phyloP scores from a whole-genome alignment of 2,329 filamentous ascomycete species.

The Penicillium corylophilum region DNA sequence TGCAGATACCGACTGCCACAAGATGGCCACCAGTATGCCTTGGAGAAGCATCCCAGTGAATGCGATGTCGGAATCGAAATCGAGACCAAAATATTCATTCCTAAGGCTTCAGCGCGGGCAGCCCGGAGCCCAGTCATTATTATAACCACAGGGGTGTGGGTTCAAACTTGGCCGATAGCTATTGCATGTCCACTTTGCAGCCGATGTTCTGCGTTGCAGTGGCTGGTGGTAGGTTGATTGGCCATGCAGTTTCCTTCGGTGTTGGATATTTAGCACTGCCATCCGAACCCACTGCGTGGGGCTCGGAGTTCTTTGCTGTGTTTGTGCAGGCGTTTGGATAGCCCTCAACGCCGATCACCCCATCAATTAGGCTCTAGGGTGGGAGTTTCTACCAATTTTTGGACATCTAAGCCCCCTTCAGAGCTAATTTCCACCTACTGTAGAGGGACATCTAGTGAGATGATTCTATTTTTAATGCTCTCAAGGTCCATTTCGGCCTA shows the following conservation, averaged over 20 bases:
- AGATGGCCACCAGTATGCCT: not conserved
- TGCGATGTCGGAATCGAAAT: no score
- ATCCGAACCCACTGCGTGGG: not conserved
- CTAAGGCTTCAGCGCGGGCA: not conserved
- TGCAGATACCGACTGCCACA: slow-evolving; percentile 9
- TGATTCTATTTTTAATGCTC: slow-evolving; percentile 3
- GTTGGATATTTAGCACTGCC: not conserved
- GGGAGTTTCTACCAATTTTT: not conserved
- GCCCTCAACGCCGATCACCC: no score
- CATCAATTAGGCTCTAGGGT: not conserved
- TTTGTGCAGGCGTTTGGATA: not conserved
- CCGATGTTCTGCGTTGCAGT: not conserved
- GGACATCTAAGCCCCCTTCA: not conserved
- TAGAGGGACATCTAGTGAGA: not conserved
- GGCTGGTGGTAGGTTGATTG: not conserved
- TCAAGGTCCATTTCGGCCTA: not conserved
- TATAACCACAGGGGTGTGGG: not conserved
- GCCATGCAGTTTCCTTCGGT: not conserved
- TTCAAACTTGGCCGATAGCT: not conserved
- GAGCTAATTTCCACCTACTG: not conserved
- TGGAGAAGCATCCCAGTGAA: slow-evolving; percentile 4
- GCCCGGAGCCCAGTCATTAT: not conserved
- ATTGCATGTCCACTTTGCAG: not conserved
- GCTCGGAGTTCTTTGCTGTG: not conserved
- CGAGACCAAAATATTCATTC: not conserved